Base-by-base conservation (phyloP, 2,329 filamentous ascomycete species). In the Truncatella angustata region DNA sequence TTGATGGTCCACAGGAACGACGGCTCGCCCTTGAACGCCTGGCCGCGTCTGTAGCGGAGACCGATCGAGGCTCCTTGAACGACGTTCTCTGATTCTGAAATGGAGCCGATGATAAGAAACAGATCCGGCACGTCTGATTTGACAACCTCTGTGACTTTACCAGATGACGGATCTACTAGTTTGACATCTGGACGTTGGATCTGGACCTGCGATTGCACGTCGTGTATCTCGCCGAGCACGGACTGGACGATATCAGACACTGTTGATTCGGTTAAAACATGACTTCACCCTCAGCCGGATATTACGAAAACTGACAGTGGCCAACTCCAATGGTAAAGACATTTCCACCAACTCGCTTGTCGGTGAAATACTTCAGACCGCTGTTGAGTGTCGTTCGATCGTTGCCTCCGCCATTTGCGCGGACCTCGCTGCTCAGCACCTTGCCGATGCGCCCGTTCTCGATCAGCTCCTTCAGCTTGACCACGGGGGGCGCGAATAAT, bases 401-500 rank as follows among this genome's bases (percentile, higher is more conserved):
- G 0, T 63, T 56, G 1, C 68, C 61, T 1, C 70, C 72, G 0
- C 71, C 73, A 37, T 59, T 65, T 0, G 65, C 71, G 26, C 60
- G 64, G 4, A 74, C 57, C 37, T 80, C 76, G 7, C 71, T 74
- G 54, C 77, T 80, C 16, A 83, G 57, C 1, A 84, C 65, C 44
- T 73, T 76, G 0, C 81, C 81, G 32, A 84, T 71, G 1, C 60
- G 62, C 0, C 77, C 78, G 0, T 64, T 59, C 0, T 58, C 60
- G 4, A 85, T 39, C 1, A 82, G 26, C 9, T 72, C 64, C 18
- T 66, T 69, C 4, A 84, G 21, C 57, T 72, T 77, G 1, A 62
- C 49, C 2, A 76, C 58, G 0, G 71, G 53, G 0, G 80, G 78
- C 0, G 74, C 61, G 10, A 75, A 59, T 1, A 73, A 66, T 0